Evolutionary conservation across 83 land plant genomes (phyloP), one percentile per base, ranked within the genome.

Genomic region (Thuja plicata): DNA sequence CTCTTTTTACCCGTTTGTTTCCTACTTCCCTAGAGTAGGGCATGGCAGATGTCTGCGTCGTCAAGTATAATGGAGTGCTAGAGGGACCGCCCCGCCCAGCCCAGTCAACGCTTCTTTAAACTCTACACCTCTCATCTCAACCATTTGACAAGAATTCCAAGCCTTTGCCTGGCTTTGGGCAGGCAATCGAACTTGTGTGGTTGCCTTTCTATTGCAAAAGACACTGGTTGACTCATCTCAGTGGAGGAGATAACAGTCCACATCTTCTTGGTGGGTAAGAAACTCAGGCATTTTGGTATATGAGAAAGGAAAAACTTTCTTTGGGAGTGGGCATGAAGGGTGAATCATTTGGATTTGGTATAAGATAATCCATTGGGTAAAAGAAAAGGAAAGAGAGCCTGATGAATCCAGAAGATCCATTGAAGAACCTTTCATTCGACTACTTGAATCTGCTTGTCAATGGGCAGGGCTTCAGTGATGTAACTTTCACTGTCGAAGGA

Each of bases 401-500:
- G 57, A 52, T 90, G 93, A 89, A 70, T 77, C 87, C 88, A 37
- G 95, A 94, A 78, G 96, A 95, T 9, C 88, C 95, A 6, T 70
- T 95, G 45, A 94, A 89, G 92, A 89, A 92, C 17, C 92, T 95
- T 10, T 95, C 97, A 1, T 80, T 93, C 60, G 98, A 97, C 89
- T 96, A 93, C 85, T 94, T 97, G 43, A 97, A 95, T 88, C 94
- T 97, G 10, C 93, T 97, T 13, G 91, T 94, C 89, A 94, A 93
- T 88, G 98, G 97, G 27, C 96, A 96, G 88, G 96, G 95, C 41
- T 95, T 97, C 92, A 94, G 95, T 78, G 98, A 97, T 87, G 97
- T 97, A 32, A 94, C 95, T 50, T 97, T 97, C 91, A 91, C 90
- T 81, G 96, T 97, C 2, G 98, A 97, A 89, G 98, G 97, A 13